Percentiles rank a stretch among this genome's conserved stretches.
Evolutionary conservation across 805 yeast genomes (phyloP).

Genomic region (Ogataea glucozyma): DNA sequence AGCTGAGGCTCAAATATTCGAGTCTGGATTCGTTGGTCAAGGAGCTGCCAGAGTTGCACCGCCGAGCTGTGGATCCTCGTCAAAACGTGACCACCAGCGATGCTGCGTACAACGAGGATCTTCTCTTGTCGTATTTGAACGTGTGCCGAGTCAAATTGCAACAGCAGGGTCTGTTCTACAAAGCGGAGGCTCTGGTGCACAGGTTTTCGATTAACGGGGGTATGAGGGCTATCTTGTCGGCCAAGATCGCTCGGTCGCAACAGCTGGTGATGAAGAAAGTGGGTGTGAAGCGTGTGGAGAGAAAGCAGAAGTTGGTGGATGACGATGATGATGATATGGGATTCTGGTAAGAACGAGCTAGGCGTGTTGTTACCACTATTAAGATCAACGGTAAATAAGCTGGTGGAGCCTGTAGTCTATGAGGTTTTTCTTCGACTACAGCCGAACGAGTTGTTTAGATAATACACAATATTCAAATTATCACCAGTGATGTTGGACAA

Average conservation of each 20-base stretch:
- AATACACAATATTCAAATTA: too few species aligned
- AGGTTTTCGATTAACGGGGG: constrained; percentile 26
- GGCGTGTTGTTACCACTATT: too few species aligned
- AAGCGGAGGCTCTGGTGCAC: constrained; percentile 32
- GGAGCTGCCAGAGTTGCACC: constrained; percentile 26
- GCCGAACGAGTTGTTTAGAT: too few species aligned
- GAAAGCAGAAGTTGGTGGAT: constrained; percentile 13
- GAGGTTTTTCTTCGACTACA: too few species aligned
- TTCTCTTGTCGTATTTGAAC: constrained; percentile 25
- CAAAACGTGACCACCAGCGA: constrained; percentile 18
- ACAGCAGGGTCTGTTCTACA: constrained; percentile 24
- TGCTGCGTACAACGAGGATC: constrained; percentile 22
- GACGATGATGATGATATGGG: constrained; percentile 35
- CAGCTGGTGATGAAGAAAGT: constrained; percentile 20
- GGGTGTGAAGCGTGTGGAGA: constrained; percentile 13
- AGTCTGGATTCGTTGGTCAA: constrained; percentile 26
- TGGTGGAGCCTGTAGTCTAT: too few species aligned
- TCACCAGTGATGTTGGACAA: too few species aligned
- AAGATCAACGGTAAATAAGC: too few species aligned
- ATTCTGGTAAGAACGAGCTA: constrained; percentile 24
- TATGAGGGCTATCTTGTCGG: constrained; percentile 23
- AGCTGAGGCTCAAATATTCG: constrained; percentile 24
- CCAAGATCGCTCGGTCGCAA: constrained; percentile 20
- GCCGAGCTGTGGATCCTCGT: constrained; percentile 10
- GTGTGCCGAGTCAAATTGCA: constrained; percentile 25